Percentiles rank a stretch among this genome's conserved stretches.
phyloP scores from a whole-genome alignment of 2,329 filamentous ascomycete species.

The Coniella vitis region DNA sequence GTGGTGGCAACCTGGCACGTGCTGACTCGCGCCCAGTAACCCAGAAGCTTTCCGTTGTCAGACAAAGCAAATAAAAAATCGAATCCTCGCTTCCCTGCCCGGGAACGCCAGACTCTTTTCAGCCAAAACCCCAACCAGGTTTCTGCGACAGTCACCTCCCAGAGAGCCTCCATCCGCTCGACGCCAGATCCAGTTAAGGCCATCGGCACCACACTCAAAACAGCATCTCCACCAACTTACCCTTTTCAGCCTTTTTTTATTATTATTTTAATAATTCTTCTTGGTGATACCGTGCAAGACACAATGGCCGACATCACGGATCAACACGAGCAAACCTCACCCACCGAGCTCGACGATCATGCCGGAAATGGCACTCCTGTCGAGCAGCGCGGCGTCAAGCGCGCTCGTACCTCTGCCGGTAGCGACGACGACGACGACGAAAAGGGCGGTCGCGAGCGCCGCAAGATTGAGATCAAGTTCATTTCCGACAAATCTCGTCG shows the following conservation, averaged over 20 bases:
- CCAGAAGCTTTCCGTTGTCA: conserved; percentile 22
- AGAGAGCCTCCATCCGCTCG: conserved; percentile 41
- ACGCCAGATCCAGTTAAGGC: conserved; percentile 61
- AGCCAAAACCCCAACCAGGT: conserved; percentile 45
- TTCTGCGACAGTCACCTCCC: conserved; percentile 44
- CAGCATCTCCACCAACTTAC: conserved; percentile 56
- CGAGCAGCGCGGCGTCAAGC: conserved; percentile 77
- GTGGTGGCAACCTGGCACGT: conserved; percentile 16
- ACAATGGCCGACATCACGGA: conserved; percentile 75
- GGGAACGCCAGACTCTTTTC: conserved; percentile 41
- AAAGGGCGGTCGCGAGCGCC: conserved; percentile 93
- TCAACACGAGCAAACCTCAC: conserved; percentile 69
- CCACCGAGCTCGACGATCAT: conserved; percentile 63
- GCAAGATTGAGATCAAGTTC: conserved; percentile 99
- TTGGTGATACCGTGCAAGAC: conserved; percentile 39
- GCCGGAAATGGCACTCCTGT: conserved; percentile 65
- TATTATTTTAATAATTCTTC: conserved; percentile 20
- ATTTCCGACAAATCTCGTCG: conserved; percentile 99
- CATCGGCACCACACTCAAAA: conserved; percentile 60
- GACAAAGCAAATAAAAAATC: conserved; percentile 34
- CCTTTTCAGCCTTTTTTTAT: conserved; percentile 32
- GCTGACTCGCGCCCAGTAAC: conserved; percentile 25
- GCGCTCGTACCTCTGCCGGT: conserved; percentile 70
- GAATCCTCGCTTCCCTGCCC: conserved; percentile 41
- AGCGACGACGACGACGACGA: conserved; percentile 98